phyloP scores from a whole-genome alignment of 352 stramenopile species.

The Hyaloperonospora brassicae region DNA sequence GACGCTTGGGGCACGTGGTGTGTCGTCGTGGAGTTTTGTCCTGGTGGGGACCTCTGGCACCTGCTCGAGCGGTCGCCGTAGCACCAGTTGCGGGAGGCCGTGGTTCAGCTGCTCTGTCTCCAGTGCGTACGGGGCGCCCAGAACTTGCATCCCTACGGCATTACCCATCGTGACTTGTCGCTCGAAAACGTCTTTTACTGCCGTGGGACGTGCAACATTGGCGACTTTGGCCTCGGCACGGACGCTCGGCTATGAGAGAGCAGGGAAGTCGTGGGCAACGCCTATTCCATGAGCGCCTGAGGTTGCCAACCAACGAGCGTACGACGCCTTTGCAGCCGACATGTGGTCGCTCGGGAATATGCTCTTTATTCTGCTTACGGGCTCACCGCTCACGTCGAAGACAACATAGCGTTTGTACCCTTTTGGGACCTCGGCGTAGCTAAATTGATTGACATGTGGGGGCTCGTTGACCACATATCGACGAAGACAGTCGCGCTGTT shows the following conservation, averaged over 20 bases:
- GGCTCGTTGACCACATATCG: conserved; percentile 24
- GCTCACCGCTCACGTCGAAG: conserved; percentile 32
- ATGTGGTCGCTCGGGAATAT: conserved; percentile 67
- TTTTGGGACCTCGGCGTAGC: conserved; percentile 33
- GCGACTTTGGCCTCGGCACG: conserved; percentile 49
- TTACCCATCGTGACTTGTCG: conserved; percentile 47
- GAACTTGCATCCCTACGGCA: conserved; percentile 31
- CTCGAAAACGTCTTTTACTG: conserved; percentile 45
- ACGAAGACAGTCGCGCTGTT: conserved; percentile 2
- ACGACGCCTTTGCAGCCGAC: conserved; percentile 43
- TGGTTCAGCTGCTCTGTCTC: conserved; percentile 22
- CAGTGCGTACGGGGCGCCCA: conserved; percentile 30
- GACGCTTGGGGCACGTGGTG: conserved; percentile 33
- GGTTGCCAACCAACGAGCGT: conserved; percentile 26
- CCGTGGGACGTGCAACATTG: conserved; percentile 32
- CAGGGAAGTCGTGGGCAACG: conserved; percentile 30
- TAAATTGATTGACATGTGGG: conserved; percentile 45
- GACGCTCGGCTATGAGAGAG: conserved; percentile 9
- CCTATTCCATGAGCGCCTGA: conserved; percentile 58
- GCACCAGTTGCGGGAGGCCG: conserved; percentile 17
- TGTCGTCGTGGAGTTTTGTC: conserved; percentile 50
- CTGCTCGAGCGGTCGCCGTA: conserved; percentile 21
- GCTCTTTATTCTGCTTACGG: conserved; percentile 60
- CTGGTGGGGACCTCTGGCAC: conserved; percentile 36
- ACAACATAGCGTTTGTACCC: conserved; percentile 31